Base-by-base conservation (phyloP, 345 rosid species). In the Bruguiera parviflora region DNA sequence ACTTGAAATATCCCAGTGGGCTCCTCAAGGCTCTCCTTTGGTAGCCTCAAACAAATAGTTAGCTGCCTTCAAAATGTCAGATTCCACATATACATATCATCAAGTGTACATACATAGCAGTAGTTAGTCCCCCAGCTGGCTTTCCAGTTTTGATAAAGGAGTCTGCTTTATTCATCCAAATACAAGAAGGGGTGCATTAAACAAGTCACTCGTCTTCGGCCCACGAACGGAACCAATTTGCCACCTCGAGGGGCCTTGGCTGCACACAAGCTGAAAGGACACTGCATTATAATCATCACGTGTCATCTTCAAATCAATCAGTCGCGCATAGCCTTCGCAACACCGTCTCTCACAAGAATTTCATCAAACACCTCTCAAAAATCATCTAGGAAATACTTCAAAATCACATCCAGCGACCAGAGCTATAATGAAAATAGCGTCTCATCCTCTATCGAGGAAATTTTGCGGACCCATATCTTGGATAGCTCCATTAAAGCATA, bases 51-150 rank as follows among this genome's bases (percentile, higher is more conserved):
- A 74, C 37, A 74, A 24, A 32, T 33, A 24, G 33, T 9, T 52
- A 31, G 78, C 78, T 22, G 43, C 58, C 6, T 46, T 79, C 73
- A 84, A 56, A 51, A 66, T 55, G 53, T 87, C 89, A 71, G 88
- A 86, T 71, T 85, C 86, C 16, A 85, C 79, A 77, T 85, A 88
- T 85, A 88, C 87, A 92, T 83, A 70, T 85, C 93, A n/a, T 88
- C 78, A 33, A 92, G 89, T 1, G 79, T 88, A 72, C 85, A 87
- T 65, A 78, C 76, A 61, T 88, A 67, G 66, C 78, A 8, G 39
- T 35, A 35, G 43, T 9, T 8, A 35, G 43, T 8, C 43, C 7
- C 43, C 9, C 43, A 8, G 1, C 0, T 35, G 43, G 43, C 2
- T 8, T 35, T 35, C 43, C 11, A 35, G 43, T 35, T 35, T 35